Evolutionary conservation across 2,329 filamentous ascomycete species (phyloP), one percentile per base, ranked within the genome.

Genomic region (Botrytis elliptica): DNA sequence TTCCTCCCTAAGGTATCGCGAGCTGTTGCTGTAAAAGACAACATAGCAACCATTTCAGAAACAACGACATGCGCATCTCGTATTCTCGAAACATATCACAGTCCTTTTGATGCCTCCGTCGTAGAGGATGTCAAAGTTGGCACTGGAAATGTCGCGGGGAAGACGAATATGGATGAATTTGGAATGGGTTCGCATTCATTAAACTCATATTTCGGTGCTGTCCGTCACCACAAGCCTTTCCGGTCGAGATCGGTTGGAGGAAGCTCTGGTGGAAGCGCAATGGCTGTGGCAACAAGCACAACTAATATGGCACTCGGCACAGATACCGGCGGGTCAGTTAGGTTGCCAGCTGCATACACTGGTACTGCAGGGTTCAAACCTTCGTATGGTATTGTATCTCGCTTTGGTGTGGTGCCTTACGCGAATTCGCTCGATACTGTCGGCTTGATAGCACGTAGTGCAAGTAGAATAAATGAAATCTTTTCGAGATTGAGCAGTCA

Each of bases 151-250:
- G n/a, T 87, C 9, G 82, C 95, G 2, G 92, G 92, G 10, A 97
- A 97, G 83, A 95, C 94, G 3, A 97, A 97, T 81, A 90, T 98
- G 86, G 96, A 98, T 83, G 96, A 97, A 81, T 97, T 97, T 81
- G 94, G 95, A 42, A 97, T 97, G 95, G 94, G 94, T 3, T 97
- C 94, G 14, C 91, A 97, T 80, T 92, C 91, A 1, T 87, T 86
- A 33, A 84, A 91, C 79, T 94, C 93, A 0, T 83, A 86, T 72
- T 89, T 91, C 78, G 93, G 92, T 1, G 81, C 88, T 1, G 92
- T 95, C 7, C 36, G 52, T 49, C 70, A 70, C 40, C 22, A 42
- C n/a, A n/a, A 29, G 44, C 71, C 62, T 18, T 64, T 57, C n/a
- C 20, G 62, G 18, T 36, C 64, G 10, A 46, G 46, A 52, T 96